Base-by-base conservation (phyloP, 495 filamentous ascomycete genomes). In the Penicillium egyptiacum region DNA sequence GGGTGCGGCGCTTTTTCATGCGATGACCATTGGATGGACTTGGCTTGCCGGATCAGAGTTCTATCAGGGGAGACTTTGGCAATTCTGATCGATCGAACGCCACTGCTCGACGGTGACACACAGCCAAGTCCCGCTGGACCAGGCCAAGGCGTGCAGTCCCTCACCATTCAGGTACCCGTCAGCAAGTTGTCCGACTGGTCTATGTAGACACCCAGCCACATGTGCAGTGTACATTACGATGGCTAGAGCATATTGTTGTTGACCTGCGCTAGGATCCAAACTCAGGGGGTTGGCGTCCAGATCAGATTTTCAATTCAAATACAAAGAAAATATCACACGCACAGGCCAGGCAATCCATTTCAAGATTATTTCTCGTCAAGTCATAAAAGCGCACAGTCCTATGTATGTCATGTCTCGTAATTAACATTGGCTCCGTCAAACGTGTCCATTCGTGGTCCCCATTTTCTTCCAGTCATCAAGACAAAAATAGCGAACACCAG, bases 371-470 rank as follows among this genome's bases (percentile, higher is more conserved):
- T 42, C n/a, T 53, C 37, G 23, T 53, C 39, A 31, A 43, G 26
- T 53, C 50, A 10, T 53, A 31, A 20, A 28, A 33, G 1, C 35
- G 12, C 9, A 2, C 23, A 19, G n/a, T 53, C 22, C 14, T 40
- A 47, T 55, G n/a, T 55, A 47, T 55, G n/a, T 55, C 53, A 39
- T 39, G 31, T 55, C 53, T 46, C 42, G 47, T 50, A n/a, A 53
- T 33, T 40, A 28, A 47, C 19, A 26, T 44, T 37, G 33, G 31
- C 31, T 30, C 30, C 16, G 35, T 23, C 52, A 44, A 10, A 23
- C 17, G 11, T 23, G 52, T 19, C 52, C 39, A 43, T 42, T 11
- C 12, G 30, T 28, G 19, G 20, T 17, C 37, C 37, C 31, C 48
- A 17, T 40, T 39, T 20, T 33, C 16, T 23, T 7, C 22, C 22